Evolutionary conservation across 805 yeast genomes (phyloP).

Genomic region (Kuraishia hungarica): DNA sequence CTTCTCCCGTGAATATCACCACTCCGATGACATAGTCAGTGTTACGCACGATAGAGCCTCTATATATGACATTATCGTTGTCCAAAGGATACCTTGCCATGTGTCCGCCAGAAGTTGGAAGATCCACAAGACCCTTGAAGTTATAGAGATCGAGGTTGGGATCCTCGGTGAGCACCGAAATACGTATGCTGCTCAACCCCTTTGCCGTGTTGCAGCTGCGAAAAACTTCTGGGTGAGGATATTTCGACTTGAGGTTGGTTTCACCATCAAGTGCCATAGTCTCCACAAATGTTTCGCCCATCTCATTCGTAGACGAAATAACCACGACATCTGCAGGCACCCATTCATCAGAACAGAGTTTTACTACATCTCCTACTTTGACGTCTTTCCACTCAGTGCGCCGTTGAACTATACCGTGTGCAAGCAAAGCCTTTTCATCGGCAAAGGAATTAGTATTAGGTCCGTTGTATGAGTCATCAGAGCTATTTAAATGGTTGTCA

Average conservation of each 20-base stretch:
- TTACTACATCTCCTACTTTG: conserved; percentile 80
- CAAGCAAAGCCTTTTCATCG: conserved; percentile 11
- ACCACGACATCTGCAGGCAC: conserved; percentile 87
- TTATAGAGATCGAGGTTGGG: conserved; percentile 89
- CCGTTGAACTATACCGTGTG: conserved; percentile 26
- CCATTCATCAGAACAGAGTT: conserved; percentile 75
- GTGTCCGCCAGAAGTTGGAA: conserved; percentile 23
- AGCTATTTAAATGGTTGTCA: conserved; percentile 3
- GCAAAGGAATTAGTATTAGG: conserved; percentile 6
- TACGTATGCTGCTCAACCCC: conserved; percentile 40
- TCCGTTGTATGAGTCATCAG: conserved; percentile 1
- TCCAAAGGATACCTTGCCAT: conserved; percentile 47
- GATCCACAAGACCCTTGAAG: conserved; percentile 67
- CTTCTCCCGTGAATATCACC: conserved; percentile 92
- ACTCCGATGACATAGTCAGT: conserved; percentile 69
- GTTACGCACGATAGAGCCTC: conserved; percentile 87
- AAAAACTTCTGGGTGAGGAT: conserved; percentile 58
- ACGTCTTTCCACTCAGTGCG: conserved; percentile 62
- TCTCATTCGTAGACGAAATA: conserved; percentile 59
- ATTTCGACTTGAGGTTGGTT: conserved; percentile 75
- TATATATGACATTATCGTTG: conserved; percentile 74
- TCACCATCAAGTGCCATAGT: conserved; percentile 99
- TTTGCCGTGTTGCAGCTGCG: conserved; percentile 39
- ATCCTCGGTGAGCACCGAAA: conserved; percentile 67
- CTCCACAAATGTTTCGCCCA: conserved; percentile 66